A percentile compares a stretch with the other conserved stretches of the same genome.
phyloP scores from a whole-genome alignment of 1,139 yeast genomes.

The Sugiyamaella grinbergsii region DNA sequence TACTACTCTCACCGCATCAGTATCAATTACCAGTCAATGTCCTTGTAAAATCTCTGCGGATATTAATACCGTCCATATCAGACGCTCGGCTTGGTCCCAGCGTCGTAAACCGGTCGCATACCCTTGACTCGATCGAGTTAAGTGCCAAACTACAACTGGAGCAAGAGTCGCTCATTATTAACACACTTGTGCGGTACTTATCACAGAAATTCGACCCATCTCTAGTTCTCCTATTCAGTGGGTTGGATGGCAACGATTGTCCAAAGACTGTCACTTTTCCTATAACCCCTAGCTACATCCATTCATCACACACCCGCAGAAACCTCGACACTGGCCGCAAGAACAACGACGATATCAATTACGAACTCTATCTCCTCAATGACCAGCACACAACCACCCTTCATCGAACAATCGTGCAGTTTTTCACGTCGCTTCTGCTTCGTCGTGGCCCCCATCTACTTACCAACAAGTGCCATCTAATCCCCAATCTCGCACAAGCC shows the following conservation, averaged over 20 bases:
- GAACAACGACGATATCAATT: conserved; percentile 16
- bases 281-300: conserved; percentile 1
- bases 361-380: conserved; percentile 19
- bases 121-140: neutral
- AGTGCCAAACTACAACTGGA: conserved; percentile 16
- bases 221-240: conserved; percentile 12
- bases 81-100: conserved; percentile 25
- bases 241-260: conserved; percentile 6
- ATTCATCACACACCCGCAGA: neutral
- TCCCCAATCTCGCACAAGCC: conserved; percentile 16
- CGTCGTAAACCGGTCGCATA: conserved; percentile 4
- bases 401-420: conserved; percentile 21
- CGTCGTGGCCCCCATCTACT: conserved; percentile 23
- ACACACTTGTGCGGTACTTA: conserved; percentile 14
- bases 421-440: conserved; percentile 20
- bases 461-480: conserved; percentile 8
- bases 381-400: conserved; percentile 16
- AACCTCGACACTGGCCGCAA: conserved; percentile 16
- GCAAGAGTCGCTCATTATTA: conserved; percentile 16
- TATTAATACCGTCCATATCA: conserved; percentile 25
- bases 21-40: conserved; percentile 21
- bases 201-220: conserved; percentile 15
- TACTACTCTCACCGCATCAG: conserved; percentile 20
- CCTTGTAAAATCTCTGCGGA: conserved; percentile 17
- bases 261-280: neutral